These are phyloP conservation scores for Boletus rubroflammeus DNA, from an alignment of 768 basidiomycete species.

Conservation along the genomic window DNA sequence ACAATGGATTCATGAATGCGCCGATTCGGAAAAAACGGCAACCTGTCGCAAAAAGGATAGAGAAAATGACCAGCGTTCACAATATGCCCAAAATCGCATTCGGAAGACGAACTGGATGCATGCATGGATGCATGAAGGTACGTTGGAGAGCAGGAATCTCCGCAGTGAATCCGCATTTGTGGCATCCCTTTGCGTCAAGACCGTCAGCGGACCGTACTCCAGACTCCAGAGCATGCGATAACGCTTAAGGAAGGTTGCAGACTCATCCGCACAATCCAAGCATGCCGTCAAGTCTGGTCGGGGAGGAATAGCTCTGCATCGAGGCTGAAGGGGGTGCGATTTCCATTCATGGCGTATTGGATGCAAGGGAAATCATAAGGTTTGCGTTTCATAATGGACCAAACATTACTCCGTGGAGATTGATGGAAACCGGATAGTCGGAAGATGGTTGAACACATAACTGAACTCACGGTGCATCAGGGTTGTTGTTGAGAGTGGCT, in stretches of 20 bases:
- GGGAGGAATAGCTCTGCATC: not conserved
- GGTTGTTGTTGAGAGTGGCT: not conserved
- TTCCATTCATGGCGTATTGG: not conserved
- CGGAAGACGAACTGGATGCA: not conserved
- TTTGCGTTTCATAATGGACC: not conserved
- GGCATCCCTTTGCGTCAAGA: not conserved
- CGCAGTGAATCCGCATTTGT: not conserved
- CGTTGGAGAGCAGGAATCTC: not conserved
- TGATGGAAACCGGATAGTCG: not conserved
- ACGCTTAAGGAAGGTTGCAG: not conserved
- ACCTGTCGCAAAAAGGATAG: not conserved
- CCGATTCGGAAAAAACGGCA: not conserved
- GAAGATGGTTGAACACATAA: not conserved
- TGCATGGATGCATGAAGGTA: too few relatives aligned
- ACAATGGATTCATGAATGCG: not conserved
- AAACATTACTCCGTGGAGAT: not conserved
- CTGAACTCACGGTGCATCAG: slow-evolving; percentile 1
- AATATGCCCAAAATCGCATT: not conserved
- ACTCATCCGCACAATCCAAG: slow-evolving; percentile 10
- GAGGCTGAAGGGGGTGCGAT: not conserved
- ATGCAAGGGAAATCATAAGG: not conserved
- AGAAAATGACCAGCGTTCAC: not conserved
- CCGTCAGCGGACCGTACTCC: not conserved
- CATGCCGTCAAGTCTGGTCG: not conserved
- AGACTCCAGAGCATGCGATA: too few relatives aligned